Base-by-base conservation (phyloP, 129 eudicot genomes). In the Pseudognaphalium luteoalbum region DNA sequence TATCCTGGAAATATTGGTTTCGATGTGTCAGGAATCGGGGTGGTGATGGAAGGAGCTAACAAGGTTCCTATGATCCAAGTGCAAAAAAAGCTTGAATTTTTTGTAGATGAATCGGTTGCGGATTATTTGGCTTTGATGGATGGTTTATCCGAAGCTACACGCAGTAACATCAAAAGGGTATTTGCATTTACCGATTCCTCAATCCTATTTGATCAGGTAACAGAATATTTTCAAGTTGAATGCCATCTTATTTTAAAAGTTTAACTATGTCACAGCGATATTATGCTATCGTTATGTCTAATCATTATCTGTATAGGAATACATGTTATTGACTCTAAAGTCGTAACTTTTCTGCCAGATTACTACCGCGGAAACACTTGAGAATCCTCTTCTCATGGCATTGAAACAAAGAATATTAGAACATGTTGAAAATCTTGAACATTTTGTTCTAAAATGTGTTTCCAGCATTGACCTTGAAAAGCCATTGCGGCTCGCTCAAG, bases 31-130 rank as follows among this genome's bases (percentile, higher is more conserved):
- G 98, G 98, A 67, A 89, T 94, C 52, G 97, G 98, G 67, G 98
- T 94, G 65, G 88, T 91, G 14, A 91, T 94, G 85, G 91, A 84
- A 78, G 77, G 90, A 60, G 65, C 84, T 65, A 34, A 77, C 30
- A 79, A 71, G 60, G 33, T 70, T 68, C 80, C 93, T 66, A 72
- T 74, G 15, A 83, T 87, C 73, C 91, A 74, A 76, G 92, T 94
- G 75, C 98, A 94, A 86, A 94, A 94, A 81, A 91, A 76, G 84
- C 98, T 94, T 39, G 98, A 94, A 32, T 94, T 94, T 74, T 91
- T 73, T 71, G 96, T 94, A 16, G 93, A 91, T 52, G 92, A 89
- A 73, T 79, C 64, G 6, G 93, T 94, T 37, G 98, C 90, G 1
- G 88, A 89, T 70, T 94, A 87, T 74, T 81, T 94, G 76, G 98